These are phyloP conservation scores for Apiospora phragmitis DNA, from an alignment of 2,329 filamentous ascomycete genomes.

Conservation along the genomic window DNA sequence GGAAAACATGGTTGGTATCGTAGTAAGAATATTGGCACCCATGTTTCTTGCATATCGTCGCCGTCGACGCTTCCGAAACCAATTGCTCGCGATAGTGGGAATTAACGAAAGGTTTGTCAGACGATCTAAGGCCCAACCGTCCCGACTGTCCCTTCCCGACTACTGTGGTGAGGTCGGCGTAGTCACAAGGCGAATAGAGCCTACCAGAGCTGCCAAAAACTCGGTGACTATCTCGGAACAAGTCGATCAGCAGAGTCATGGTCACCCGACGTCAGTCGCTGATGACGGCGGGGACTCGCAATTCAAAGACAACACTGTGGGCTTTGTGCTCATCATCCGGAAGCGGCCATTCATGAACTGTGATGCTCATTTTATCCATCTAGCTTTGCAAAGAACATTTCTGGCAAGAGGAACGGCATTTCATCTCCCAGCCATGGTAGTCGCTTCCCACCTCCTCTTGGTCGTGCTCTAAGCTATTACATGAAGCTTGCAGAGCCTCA, in stretches of 20 bases:
- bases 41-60: slow-evolving; percentile 10
- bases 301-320: slow-evolving; percentile 9
- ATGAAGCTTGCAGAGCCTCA: not conserved
- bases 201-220: not conserved
- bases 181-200: not conserved
- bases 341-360: slow-evolving; percentile 14
- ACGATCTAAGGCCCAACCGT: slow-evolving; percentile 10
- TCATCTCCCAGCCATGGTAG: not conserved
- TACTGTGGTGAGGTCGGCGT: not conserved
- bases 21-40: slow-evolving; percentile 12
- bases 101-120: slow-evolving; percentile 7
- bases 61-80: not conserved
- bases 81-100: slow-evolving; percentile 9
- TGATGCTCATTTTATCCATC: slow-evolving; percentile 4
- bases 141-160: not conserved
- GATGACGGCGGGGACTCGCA: slow-evolving; percentile 10
- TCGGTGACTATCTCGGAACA: not conserved
- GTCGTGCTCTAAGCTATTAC: not conserved
- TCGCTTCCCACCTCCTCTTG: not conserved
- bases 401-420: not conserved
- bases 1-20: not conserved
- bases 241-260: slow-evolving; percentile 9
- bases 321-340: not conserved
- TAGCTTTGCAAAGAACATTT: not conserved
- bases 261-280: slow-evolving; percentile 7